Conservation (phyloP, 2,329 filamentous ascomycete genomes). For the Aspergillus sp. region DNA sequence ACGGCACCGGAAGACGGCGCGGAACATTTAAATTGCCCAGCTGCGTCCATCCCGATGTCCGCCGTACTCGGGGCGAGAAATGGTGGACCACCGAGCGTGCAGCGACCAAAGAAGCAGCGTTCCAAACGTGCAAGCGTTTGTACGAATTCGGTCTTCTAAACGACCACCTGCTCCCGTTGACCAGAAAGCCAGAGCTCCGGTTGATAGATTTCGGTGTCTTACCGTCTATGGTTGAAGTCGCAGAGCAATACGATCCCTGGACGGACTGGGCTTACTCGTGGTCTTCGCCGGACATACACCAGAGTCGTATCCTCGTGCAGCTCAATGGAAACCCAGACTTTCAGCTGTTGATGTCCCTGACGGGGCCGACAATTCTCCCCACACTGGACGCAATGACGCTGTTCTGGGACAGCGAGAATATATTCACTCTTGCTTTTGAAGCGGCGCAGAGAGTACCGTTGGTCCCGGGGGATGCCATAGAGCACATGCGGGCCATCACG, state of each 20-base stretch:
- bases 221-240: conserved; percentile 20
- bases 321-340: conserved; percentile 11
- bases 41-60: conserved; percentile 62
- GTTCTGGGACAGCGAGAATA: conserved; percentile 27
- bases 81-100: conserved; percentile 70
- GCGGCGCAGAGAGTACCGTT: conserved; percentile 5
- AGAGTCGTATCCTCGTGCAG: conserved; percentile 19
- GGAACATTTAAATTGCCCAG: conserved; percentile 70
- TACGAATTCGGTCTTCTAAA: conserved; percentile 71
- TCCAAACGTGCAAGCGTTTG: conserved; percentile 71
- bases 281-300: conserved; percentile 20
- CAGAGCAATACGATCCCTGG: conserved; percentile 31
- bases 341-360: conserved; percentile 19
- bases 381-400: conserved; percentile 22
- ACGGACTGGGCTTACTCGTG: conserved; percentile 26
- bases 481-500: conserved; percentile 31
- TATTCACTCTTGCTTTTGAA: conserved; percentile 19
- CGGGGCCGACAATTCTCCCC: conserved; percentile 16
- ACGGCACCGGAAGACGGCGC: conserved; percentile 15
- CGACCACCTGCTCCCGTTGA: conserved; percentile 68
- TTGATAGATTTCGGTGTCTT: conserved; percentile 11
- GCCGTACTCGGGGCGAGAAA: conserved; percentile 50
- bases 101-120: conserved; percentile 77
- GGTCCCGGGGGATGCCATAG: conserved; percentile 18
- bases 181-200: conserved; percentile 27